These are phyloP conservation scores for Mycena galericulata DNA, from an alignment of 768 basidiomycete species.

Conservation along the genomic window DNA sequence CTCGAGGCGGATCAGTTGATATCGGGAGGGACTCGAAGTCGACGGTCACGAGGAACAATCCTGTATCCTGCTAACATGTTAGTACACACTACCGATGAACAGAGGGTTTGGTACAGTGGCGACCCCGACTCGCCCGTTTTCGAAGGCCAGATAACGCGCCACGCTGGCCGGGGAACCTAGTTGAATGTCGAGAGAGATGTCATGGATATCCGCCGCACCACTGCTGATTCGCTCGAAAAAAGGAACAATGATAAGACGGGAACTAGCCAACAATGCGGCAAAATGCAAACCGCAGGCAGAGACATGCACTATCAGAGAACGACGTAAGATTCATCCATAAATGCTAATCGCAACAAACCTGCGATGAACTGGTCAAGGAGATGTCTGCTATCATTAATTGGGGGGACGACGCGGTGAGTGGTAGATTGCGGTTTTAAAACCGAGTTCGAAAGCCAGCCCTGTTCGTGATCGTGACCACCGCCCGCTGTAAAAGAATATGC, in stretches of 20 bases:
- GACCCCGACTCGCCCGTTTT: slow-evolving; percentile 26
- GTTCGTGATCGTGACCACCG: slow-evolving; percentile 6
- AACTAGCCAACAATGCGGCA: slow-evolving; percentile 51
- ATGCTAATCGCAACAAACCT: slow-evolving; percentile 46
- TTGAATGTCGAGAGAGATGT: slow-evolving; percentile 33
- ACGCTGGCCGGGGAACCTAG: slow-evolving; percentile 20
- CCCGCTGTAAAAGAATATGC: slow-evolving; percentile 42
- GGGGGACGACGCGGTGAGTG: slow-evolving; percentile 3
- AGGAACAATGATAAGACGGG: slow-evolving; percentile 55
- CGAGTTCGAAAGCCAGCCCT: slow-evolving; percentile 13
- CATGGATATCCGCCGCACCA: slow-evolving; percentile 29
- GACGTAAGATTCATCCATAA: not conserved
- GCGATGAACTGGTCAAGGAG: slow-evolving; percentile 60
- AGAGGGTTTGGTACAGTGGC: slow-evolving; percentile 14
- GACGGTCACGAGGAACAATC: slow-evolving; percentile 24
- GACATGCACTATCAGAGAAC: slow-evolving; percentile 52
- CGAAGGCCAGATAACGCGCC: slow-evolving; percentile 29
- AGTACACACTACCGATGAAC: not conserved
- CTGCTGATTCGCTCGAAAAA: slow-evolving; percentile 54
- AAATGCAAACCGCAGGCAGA: slow-evolving; percentile 64
- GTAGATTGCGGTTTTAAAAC: slow-evolving; percentile 28
- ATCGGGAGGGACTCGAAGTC: slow-evolving; percentile 17
- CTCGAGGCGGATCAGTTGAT: not conserved
- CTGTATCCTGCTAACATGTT: slow-evolving; percentile 18
- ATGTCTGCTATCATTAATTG: not conserved